phyloP scores from a whole-genome alignment of 2,329 filamentous ascomycete species.

The Ceratocystis alfenasii region DNA sequence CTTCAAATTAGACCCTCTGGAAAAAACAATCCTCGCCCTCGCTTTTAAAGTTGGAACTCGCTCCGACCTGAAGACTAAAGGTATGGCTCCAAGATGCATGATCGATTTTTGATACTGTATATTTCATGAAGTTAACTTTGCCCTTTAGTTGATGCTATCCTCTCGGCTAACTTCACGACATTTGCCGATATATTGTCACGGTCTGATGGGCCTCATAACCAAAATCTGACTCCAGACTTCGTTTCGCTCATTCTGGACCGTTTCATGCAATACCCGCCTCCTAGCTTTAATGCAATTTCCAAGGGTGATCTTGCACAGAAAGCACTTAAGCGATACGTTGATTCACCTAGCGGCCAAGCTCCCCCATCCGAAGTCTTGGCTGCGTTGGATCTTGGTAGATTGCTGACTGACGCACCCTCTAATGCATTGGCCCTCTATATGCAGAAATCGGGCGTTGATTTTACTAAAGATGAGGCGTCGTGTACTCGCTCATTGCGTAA shows the following conservation, averaged over 20 bases:
- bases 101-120: constrained; percentile 14
- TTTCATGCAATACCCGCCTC: constrained; percentile 75
- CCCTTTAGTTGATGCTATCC: constrained; percentile 67
- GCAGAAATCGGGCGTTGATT: constrained; percentile 60
- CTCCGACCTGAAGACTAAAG: constrained; percentile 76
- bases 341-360: constrained; percentile 34
- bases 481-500: constrained; percentile 44
- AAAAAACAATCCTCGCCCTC: constrained; percentile 76
- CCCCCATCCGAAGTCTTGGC: constrained; percentile 60
- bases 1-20: constrained; percentile 80
- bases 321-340: constrained; percentile 55
- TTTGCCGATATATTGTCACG: constrained; percentile 67
- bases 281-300: constrained; percentile 66
- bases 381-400: constrained; percentile 54
- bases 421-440: constrained; percentile 54
- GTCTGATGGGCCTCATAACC: constrained; percentile 49
- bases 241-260: constrained; percentile 73
- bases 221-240: constrained; percentile 56
- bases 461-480: constrained; percentile 63
- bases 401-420: constrained; percentile 47
- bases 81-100: constrained; percentile 35
- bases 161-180: constrained; percentile 64
- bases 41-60: constrained; percentile 78
- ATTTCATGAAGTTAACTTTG: constrained; percentile 14
- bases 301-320: constrained; percentile 58